These are phyloP conservation scores for Aegilops speltoides DNA, from an alignment of 176 grass and related monocot genomes.

Conservation along the genomic window DNA sequence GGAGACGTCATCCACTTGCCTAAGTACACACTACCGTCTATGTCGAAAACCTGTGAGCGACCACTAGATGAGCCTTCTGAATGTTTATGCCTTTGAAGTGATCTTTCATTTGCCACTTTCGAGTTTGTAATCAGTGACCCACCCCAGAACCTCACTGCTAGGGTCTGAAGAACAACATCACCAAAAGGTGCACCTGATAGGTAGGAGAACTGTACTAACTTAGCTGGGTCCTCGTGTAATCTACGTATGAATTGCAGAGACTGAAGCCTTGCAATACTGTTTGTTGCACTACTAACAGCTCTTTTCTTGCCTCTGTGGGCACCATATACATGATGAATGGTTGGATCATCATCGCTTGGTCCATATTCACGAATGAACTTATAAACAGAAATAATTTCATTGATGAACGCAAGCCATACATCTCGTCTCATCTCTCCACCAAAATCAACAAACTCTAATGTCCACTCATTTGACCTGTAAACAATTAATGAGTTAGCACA, in stretches of 20 bases:
- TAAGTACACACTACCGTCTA: slow-evolving; percentile 91
- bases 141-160: slow-evolving; percentile 92
- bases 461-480: slow-evolving; percentile 78
- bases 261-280: slow-evolving; percentile 93
- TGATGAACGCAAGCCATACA: slow-evolving; percentile 86
- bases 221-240: slow-evolving; percentile 79
- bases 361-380: slow-evolving; percentile 86
- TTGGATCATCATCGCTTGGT: slow-evolving; percentile 70
- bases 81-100: slow-evolving; percentile 51
- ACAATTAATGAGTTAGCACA: slow-evolving; percentile 31
- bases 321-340: slow-evolving; percentile 78
- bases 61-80: slow-evolving; percentile 53
- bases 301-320: slow-evolving; percentile 74
- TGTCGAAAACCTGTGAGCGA: slow-evolving; percentile 60
- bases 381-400: slow-evolving; percentile 83
- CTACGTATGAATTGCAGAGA: slow-evolving; percentile 86
- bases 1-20: slow-evolving; percentile 86
- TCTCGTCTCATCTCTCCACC: slow-evolving; percentile 88
- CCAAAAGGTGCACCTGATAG: slow-evolving; percentile 65
- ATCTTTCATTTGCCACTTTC: slow-evolving; percentile 39
- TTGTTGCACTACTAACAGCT: slow-evolving; percentile 70
- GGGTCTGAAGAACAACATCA: slow-evolving; percentile 81
- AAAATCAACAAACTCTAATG: slow-evolving; percentile 99
- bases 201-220: slow-evolving; percentile 87
- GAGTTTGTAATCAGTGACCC: slow-evolving; percentile 64